Evolutionary conservation across 352 stramenopile genomes (phyloP).

Genomic region (Thalassiosira exigua): DNA sequence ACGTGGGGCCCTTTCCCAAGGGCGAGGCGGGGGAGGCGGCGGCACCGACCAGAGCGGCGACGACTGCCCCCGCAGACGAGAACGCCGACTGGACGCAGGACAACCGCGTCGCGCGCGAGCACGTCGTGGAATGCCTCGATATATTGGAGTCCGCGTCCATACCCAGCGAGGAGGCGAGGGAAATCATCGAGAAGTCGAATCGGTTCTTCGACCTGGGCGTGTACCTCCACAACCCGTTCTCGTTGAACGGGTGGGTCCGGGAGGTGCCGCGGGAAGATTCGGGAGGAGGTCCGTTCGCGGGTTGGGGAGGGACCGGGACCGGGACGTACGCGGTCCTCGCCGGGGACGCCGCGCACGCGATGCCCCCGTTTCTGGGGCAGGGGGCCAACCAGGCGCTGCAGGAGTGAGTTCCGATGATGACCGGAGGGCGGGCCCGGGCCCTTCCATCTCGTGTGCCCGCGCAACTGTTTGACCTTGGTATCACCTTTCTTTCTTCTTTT

Average conservation of each 20-base stretch:
- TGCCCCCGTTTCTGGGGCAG: slow-evolving; percentile 88
- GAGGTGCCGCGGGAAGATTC: slow-evolving; percentile 30
- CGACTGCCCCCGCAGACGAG: slow-evolving; percentile 29
- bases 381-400: slow-evolving; percentile 88
- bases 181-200: slow-evolving; percentile 65
- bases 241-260: slow-evolving; percentile 64
- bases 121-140: slow-evolving; percentile 55
- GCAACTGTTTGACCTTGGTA: too few relatives aligned
- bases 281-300: not conserved
- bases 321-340: slow-evolving; percentile 65
- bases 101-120: slow-evolving; percentile 42
- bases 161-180: slow-evolving; percentile 52
- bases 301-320: not conserved
- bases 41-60: not conserved
- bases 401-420: slow-evolving; percentile 58
- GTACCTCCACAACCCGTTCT: slow-evolving; percentile 86
- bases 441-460: too few relatives aligned
- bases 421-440: too few relatives aligned
- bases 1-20: slow-evolving; percentile 71
- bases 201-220: slow-evolving; percentile 86
- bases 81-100: slow-evolving; percentile 76
- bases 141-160: slow-evolving; percentile 61
- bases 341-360: slow-evolving; percentile 86
- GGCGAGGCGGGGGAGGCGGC: slow-evolving; percentile 22
- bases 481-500: slow-evolving; percentile 15